Evolutionary conservation across 2,329 filamentous ascomycete species (phyloP), one percentile per base, ranked within the genome.

Genomic region (Coleophoma crateriformis): DNA sequence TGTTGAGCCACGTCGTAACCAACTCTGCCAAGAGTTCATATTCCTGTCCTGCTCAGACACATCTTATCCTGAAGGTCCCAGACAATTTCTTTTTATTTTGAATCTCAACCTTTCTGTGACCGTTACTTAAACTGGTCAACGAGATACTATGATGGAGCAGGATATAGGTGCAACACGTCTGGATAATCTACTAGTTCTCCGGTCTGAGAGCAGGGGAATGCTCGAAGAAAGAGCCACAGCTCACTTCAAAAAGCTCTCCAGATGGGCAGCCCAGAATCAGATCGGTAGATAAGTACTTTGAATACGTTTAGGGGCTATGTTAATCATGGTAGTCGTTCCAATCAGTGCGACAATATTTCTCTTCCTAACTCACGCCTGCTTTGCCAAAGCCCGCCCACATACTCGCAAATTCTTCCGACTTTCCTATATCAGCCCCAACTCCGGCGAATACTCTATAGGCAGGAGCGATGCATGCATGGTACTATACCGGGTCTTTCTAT

Each of bases 331-430:
- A 88, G 89, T 88, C 52, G 80, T 95, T 59, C 88, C 89, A 8
- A 77, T 92, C 67, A 95, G 92, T 66, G 82, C 91, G 50, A 74
- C 96, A 57, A 81, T 87, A 46, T 81, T 92, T 57, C 81, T 95
- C 56, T 82, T 87, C 67, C 81, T 94, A 58, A 81, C 87, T 49
- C 88, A 96, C 71, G 73, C 82, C 61, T 83, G 85, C 62, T 88
- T 95, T 64, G 88, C 90, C 46, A 85, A 84, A 60, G 81, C 89
- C 41, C 81, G 88, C 54, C 73, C 78, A 45, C 82, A 86, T 60
- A 95, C 90, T 4, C 20, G 22, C 61, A 92, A 89, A 58, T 95
- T 95, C 74, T 90, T 95, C 71, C 78, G 81, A 48, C 78, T 96
- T 51, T 90, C 88, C 51, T 91, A 96, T 72, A 82, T 85, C 68